Evolutionary conservation across 2,329 filamentous ascomycete species (phyloP).

Genomic region (Pyrenophora seminiperda): DNA sequence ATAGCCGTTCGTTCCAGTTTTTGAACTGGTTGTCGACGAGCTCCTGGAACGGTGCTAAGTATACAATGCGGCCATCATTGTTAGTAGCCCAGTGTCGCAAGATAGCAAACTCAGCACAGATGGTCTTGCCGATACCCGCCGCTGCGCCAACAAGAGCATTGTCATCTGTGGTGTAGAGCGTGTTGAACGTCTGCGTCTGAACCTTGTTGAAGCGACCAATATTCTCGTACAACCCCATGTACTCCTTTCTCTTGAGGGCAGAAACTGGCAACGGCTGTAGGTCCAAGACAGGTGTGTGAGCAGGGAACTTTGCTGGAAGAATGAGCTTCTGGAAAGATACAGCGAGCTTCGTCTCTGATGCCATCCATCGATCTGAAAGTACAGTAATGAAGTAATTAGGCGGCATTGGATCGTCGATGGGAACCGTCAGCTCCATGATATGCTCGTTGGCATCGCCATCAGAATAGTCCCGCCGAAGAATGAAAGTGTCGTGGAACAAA

Average conservation of each 20-base stretch:
- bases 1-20: slow-evolving; percentile 83
- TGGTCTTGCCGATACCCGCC: slow-evolving; percentile 93
- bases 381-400: slow-evolving; percentile 98
- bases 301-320: slow-evolving; percentile 91
- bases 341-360: slow-evolving; percentile 89
- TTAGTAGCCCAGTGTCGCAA: slow-evolving; percentile 82
- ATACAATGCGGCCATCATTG: slow-evolving; percentile 79
- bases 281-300: slow-evolving; percentile 89
- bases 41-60: slow-evolving; percentile 93
- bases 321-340: slow-evolving; percentile 95
- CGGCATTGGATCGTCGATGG: slow-evolving; percentile 96
- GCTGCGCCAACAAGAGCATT: slow-evolving; percentile 94
- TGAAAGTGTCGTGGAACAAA: slow-evolving; percentile 90
- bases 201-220: slow-evolving; percentile 96
- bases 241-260: slow-evolving; percentile 85
- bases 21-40: slow-evolving; percentile 80
- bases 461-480: slow-evolving; percentile 88
- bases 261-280: slow-evolving; percentile 88
- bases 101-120: slow-evolving; percentile 93
- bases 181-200: slow-evolving; percentile 96
- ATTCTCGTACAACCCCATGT: slow-evolving; percentile 76
- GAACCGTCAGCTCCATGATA: slow-evolving; percentile 92
- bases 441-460: slow-evolving; percentile 87
- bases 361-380: slow-evolving; percentile 97
- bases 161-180: slow-evolving; percentile 86